phyloP scores from a whole-genome alignment of 2,329 filamentous ascomycete genomes.

The Neoarthrinium moseri region DNA sequence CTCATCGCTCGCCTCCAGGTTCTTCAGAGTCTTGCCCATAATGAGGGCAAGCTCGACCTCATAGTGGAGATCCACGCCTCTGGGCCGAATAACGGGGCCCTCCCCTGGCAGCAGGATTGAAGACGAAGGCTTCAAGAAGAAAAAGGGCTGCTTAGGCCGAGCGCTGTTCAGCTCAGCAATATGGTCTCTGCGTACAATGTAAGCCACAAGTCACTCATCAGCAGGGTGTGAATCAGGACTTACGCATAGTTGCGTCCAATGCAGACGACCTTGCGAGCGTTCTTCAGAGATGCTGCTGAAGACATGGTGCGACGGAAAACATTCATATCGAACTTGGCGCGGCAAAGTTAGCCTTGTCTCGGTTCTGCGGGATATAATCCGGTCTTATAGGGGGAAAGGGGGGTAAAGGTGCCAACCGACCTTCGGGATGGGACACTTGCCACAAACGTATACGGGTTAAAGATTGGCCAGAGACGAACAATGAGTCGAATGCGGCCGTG shows the following conservation, averaged over 20 bases:
- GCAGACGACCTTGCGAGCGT: constrained; percentile 78
- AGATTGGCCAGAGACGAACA: constrained; percentile 2
- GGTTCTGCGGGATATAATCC: constrained; percentile 6
- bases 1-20: constrained; percentile 73
- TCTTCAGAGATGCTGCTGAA: constrained; percentile 46
- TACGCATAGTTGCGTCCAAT: constrained; percentile 97
- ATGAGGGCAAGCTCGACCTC: constrained; percentile 92
- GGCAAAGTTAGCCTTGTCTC: background rate
- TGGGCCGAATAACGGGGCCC: constrained; percentile 79
- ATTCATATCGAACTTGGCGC: constrained; percentile 22
- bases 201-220: no score
- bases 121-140: constrained; percentile 94
- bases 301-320: constrained; percentile 35
- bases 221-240: no score
- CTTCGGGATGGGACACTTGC: constrained; percentile 11
- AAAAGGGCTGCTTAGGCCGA: constrained; percentile 92
- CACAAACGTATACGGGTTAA: constrained; percentile 9
- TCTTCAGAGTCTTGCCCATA: constrained; percentile 76
- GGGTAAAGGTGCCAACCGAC: constrained; percentile 2
- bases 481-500: background rate
- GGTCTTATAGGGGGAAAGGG: background rate
- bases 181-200: constrained; percentile 66
- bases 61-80: constrained; percentile 84
- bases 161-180: constrained; percentile 86
- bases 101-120: constrained; percentile 78